A percentile compares a stretch with the other conserved stretches of the same genome.
phyloP scores from a whole-genome alignment of 2,329 filamentous ascomycete genomes.

The Hymenoscyphus fraxineus region DNA sequence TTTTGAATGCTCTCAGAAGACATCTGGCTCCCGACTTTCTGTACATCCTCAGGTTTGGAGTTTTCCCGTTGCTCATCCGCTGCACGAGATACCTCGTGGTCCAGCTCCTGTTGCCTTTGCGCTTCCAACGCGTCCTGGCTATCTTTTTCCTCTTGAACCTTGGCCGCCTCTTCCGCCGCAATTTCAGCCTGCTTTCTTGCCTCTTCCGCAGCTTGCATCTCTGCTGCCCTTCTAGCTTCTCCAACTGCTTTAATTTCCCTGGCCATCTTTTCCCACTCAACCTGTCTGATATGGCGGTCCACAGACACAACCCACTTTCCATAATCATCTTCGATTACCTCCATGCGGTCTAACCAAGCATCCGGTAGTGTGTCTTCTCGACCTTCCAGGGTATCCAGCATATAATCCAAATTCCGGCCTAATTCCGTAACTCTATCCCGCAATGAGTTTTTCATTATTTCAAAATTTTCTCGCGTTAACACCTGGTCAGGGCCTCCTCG shows the following conservation, averaged over 20 bases:
- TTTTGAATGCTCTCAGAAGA: neutral
- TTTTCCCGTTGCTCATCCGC: conserved; percentile 5
- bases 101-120: conserved; percentile 8
- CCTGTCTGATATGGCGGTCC: conserved; percentile 68
- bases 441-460: conserved; percentile 59
- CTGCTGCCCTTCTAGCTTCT: conserved; percentile 26
- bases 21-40: conserved; percentile 3
- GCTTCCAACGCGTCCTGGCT: conserved; percentile 12
- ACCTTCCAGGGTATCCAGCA: conserved; percentile 85
- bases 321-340: conserved; percentile 73
- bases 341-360: conserved; percentile 82
- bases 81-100: conserved; percentile 12
- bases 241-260: conserved; percentile 30
- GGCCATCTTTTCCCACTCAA: conserved; percentile 47
- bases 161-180: conserved; percentile 8
- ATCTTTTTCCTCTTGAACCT: conserved; percentile 17
- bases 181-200: conserved; percentile 12
- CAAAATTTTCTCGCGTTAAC: conserved; percentile 42
- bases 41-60: conserved; percentile 5
- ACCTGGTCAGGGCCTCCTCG: conserved; percentile 14
- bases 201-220: conserved; percentile 16
- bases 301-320: conserved; percentile 76
- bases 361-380: conserved; percentile 80
- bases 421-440: conserved; percentile 65
- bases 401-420: conserved; percentile 72